Evolutionary conservation across 768 basidiomycete genomes (phyloP), one percentile per base, ranked within the genome.

Genomic region (Mycena vulgaris): DNA sequence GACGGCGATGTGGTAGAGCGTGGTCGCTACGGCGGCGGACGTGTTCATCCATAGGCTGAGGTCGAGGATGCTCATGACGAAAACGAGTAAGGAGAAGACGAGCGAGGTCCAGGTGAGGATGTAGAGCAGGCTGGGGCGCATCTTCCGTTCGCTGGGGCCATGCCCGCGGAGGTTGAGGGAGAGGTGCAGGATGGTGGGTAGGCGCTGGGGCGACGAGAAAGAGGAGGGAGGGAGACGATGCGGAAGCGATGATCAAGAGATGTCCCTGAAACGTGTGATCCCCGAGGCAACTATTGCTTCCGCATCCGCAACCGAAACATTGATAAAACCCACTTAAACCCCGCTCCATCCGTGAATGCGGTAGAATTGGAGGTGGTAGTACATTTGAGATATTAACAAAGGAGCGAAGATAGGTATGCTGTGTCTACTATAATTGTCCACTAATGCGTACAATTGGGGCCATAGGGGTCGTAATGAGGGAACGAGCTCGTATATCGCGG

Each of bases 11-110:
- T 71, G 70, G 61, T 71, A 71, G 55, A 71, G 23, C 52, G 49
- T n/a, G 28, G 55, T 67, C 37, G 55, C 65, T 2, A 19, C 52
- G 16, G 53, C 59, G n/a, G 70, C 70, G 11, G 70, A 71, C 40
- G 67, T 39, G 27, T 66, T 66, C 65, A 71, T 66, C 70, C 70
- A 71, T 8, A 71, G 61, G 3, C 70, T 65, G 25, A 71, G 55
- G 45, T 71, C 70, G 55, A 71, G 28, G n/a, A 71, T n/a, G 55
- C 70, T 49, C 1, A 52, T 49, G 16, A 67, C 55, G 30, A 67
- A 37, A 49, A 71, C 59, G 39, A 63, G 16, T 16, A 56, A 5
- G 14, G 65, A 67, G 31, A 66, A 33, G 23, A 64, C 37, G 28
- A 71, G 47, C 0, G 70, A 71, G n/a, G 37, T 42, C 70, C 65